Evolutionary conservation across 768 basidiomycete species (phyloP).

Genomic region (Agaricus blazei): DNA sequence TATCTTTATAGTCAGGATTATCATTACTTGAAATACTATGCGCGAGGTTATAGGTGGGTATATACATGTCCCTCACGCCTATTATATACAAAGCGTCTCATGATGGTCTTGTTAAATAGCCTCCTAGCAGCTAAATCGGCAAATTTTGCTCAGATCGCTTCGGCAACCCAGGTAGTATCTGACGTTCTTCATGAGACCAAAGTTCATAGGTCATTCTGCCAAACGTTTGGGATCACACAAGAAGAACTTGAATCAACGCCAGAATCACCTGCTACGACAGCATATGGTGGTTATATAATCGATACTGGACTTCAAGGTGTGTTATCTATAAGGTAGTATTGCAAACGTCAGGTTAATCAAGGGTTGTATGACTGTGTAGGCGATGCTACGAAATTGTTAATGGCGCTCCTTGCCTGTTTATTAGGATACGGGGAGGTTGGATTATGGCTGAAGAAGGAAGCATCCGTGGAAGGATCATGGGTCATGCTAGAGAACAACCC

Average conservation of each 20-base stretch:
- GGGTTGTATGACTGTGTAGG: constrained; percentile 32
- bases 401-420: constrained; percentile 82
- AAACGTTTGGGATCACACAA: constrained; percentile 58
- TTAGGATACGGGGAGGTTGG: constrained; percentile 93
- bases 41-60: constrained; percentile 69
- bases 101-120: constrained; percentile 25
- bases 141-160: constrained; percentile 53
- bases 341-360: background rate
- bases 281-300: constrained; percentile 84
- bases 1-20: constrained; percentile 66
- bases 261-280: constrained; percentile 70
- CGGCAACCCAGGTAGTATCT: constrained; percentile 59
- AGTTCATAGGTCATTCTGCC: constrained; percentile 72
- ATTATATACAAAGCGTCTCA: background rate
- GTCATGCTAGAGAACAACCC: constrained; percentile 63
- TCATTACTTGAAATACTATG: constrained; percentile 77
- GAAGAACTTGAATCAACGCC: constrained; percentile 56
- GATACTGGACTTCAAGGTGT: constrained; percentile 70
- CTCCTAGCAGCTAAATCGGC: constrained; percentile 77
- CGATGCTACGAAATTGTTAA: constrained; percentile 64
- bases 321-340: constrained; percentile 4
- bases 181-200: constrained; percentile 63
- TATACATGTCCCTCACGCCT: background rate
- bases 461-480: constrained; percentile 41
- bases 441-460: constrained; percentile 68